phyloP scores from a whole-genome alignment of 805 yeast species.

The Suhomyces faveliae region DNA sequence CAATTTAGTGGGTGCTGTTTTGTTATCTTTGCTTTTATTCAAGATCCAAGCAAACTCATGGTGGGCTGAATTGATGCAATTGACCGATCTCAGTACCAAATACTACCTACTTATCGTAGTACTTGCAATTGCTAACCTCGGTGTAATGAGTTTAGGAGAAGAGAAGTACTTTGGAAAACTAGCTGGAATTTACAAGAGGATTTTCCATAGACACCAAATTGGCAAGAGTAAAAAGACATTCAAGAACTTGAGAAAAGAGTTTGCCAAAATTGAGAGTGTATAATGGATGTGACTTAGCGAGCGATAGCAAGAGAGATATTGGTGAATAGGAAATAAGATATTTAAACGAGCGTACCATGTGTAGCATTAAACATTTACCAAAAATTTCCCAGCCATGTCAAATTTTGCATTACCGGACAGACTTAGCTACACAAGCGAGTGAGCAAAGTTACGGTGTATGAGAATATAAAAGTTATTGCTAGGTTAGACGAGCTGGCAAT shows the following conservation, averaged over 20 bases:
- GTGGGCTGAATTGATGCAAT: conserved; percentile 70
- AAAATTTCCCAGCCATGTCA: too few relatives aligned
- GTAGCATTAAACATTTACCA: too few relatives aligned
- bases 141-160: conserved; percentile 46
- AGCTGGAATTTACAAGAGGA: conserved; percentile 38
- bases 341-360: too few relatives aligned
- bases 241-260: conserved; percentile 20
- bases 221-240: conserved; percentile 35
- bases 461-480: too few relatives aligned
- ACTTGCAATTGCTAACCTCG: conserved; percentile 50
- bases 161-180: conserved; percentile 40
- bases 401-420: too few relatives aligned
- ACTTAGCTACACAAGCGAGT: too few relatives aligned
- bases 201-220: conserved; percentile 21
- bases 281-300: conserved; percentile 1
- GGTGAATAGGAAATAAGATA: too few relatives aligned
- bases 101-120: conserved; percentile 54
- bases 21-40: conserved; percentile 57
- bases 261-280: conserved; percentile 8
- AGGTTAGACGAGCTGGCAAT: too few relatives aligned
- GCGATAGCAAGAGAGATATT: background rate
- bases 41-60: conserved; percentile 47
- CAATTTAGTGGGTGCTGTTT: conserved; percentile 52
- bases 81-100: conserved; percentile 55
- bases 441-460: too few relatives aligned